phyloP scores from a whole-genome alignment of 805 yeast genomes.

The Clavispora fructus region DNA sequence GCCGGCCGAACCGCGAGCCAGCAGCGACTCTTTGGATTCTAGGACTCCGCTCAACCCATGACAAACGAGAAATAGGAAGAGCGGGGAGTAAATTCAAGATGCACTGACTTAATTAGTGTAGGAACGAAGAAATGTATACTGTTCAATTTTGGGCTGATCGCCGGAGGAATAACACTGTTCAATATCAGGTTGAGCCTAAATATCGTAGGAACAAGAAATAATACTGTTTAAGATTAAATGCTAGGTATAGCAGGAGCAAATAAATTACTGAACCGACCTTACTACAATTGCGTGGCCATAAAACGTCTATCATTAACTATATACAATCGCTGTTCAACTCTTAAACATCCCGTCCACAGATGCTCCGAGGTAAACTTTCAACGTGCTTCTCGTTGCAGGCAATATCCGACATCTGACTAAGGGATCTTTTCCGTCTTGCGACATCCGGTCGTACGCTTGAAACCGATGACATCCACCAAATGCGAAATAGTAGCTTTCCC shows the following conservation, averaged over 20 bases:
- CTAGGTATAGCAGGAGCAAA: no score
- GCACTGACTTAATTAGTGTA: no score
- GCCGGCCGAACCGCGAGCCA: conserved; percentile 10
- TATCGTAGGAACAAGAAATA: no score
- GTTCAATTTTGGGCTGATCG: no score
- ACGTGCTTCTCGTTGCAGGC: conserved; percentile 69
- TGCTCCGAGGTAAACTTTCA: conserved; percentile 66
- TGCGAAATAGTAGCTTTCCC: conserved; percentile 63
- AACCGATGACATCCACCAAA: conserved; percentile 91
- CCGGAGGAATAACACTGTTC: no score
- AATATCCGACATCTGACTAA: conserved; percentile 65
- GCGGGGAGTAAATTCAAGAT: no score
- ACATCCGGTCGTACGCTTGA: conserved; percentile 69
- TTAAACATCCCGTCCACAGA: conserved; percentile 51
- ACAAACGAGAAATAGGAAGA: neutral
- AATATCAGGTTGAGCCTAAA: no score
- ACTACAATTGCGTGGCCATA: no score
- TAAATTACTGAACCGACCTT: no score
- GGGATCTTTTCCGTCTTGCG: conserved; percentile 22
- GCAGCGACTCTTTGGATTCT: conserved; percentile 25
- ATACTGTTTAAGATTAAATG: no score
- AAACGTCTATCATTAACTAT: neutral
- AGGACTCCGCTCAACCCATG: conserved; percentile 16
- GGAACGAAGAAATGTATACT: no score
- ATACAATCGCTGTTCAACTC: neutral